phyloP scores from a whole-genome alignment of 768 basidiomycete genomes.

The Leccinum barrowsii region DNA sequence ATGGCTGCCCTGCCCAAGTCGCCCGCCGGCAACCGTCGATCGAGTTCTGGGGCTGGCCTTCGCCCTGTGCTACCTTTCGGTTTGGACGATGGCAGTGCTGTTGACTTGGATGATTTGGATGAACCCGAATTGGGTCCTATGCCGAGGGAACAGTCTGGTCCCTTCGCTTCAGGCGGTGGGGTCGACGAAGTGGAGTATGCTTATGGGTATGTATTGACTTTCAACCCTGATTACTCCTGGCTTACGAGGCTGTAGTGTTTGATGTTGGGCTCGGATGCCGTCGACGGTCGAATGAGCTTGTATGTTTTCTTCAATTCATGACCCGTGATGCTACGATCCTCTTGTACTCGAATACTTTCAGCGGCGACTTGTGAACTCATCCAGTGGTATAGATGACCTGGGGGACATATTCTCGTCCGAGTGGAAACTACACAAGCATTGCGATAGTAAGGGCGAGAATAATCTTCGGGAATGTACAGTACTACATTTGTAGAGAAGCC shows the following conservation, averaged over 20 bases:
- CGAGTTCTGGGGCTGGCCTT: slow-evolving; percentile 79
- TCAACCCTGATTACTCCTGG: background rate
- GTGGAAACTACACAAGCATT: background rate
- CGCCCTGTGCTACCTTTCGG: slow-evolving; percentile 79
- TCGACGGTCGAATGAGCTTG: background rate
- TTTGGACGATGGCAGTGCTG: slow-evolving; percentile 70
- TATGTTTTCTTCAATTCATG: background rate
- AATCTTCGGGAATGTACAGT: background rate
- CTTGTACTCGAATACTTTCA: background rate
- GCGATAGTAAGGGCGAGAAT: background rate
- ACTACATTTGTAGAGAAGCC: background rate
- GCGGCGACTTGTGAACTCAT: background rate
- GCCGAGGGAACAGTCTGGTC: slow-evolving; percentile 67
- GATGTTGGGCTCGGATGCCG: background rate
- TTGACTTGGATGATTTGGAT: slow-evolving; percentile 72
- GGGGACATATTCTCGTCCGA: background rate
- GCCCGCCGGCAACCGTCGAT: slow-evolving; percentile 75
- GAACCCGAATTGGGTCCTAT: slow-evolving; percentile 71
- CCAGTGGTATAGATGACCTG: background rate
- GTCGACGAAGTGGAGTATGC: slow-evolving; percentile 91
- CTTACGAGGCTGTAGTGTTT: slow-evolving; percentile 25
- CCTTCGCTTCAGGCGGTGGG: slow-evolving; percentile 76
- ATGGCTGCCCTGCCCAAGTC: slow-evolving; percentile 92
- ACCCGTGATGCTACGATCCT: background rate
- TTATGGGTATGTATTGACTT: slow-evolving; percentile 58